Base-by-base conservation (phyloP, 208 protist species). In the Acanthamoeba pearcei region DNA sequence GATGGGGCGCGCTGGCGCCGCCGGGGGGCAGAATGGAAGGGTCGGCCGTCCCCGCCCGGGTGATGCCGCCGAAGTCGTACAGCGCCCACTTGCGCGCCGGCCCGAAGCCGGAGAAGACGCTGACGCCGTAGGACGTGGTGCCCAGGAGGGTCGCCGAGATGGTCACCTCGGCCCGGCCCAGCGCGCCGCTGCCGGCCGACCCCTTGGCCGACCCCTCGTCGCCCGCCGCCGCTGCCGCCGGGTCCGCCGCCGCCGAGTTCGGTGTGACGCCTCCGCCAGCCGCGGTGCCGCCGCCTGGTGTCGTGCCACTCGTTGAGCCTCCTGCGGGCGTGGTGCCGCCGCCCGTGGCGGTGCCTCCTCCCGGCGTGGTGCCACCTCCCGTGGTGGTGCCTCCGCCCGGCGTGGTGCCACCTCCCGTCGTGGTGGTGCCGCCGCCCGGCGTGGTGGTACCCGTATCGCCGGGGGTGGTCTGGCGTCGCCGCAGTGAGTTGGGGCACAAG, bases 31-130 rank as follows among this genome's bases (percentile, higher is more conserved):
- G 6, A 27, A 72, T n/a, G 66, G 5, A 35, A 9, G 66, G 9
- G 29, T 72, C 66, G 66, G 9, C 66, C 10, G 24, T n/a, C 27
- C 29, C 66, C 27, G 66, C 15, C 66, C 35, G 9, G 66, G 66
- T n/a, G 15, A 72, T 13, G 9, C 35, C n/a, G 66, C 27, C 66
- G 35, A 72, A 72, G 66, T 72, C 29, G 66, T 38, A 72, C 24
- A 68, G 62, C 17, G 60, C 13, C 80, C 80, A 88, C 6, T 51
- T 51, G 53, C 80, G 80, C 0, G 80, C 80, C 12, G 80, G n/a
- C 3, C 80, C 80, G 27, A 88, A 88, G n/a, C 80, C 80, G n/a
- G 80, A 88, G 80, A 88, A 88, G 27, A n/a, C 64, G 51, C 6
- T 10, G 5, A 88, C 80, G 53, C 80, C 80, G 80, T 88, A 88